Conservation (phyloP, 495 filamentous ascomycete genomes). For the Lindgomyces ingoldianus region DNA sequence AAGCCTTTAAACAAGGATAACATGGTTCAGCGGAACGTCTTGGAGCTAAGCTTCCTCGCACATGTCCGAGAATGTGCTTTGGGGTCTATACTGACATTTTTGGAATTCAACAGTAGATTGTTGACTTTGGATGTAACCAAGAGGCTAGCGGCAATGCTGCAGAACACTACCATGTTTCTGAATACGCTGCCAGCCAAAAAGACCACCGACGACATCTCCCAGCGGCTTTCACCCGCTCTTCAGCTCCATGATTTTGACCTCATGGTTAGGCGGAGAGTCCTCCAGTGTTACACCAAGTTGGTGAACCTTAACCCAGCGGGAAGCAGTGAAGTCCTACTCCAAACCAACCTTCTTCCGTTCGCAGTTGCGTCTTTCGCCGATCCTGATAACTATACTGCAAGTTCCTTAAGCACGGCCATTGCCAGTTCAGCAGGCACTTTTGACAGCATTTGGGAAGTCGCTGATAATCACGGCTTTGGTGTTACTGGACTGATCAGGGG, state of each 20-base stretch:
- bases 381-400: slow-evolving; percentile 81
- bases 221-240: slow-evolving; percentile 80
- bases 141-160: slow-evolving; percentile 88
- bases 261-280: slow-evolving; percentile 89
- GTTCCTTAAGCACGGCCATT: slow-evolving; percentile 86
- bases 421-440: slow-evolving; percentile 87
- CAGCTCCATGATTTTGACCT: slow-evolving; percentile 89
- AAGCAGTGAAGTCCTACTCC: slow-evolving; percentile 79
- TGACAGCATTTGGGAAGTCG: slow-evolving; percentile 91
- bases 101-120: slow-evolving; percentile 89
- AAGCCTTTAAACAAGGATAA: slow-evolving; percentile 92
- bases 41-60: slow-evolving; percentile 89
- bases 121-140: slow-evolving; percentile 94
- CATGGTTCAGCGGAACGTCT: slow-evolving; percentile 70
- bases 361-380: slow-evolving; percentile 91
- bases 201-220: slow-evolving; percentile 81
- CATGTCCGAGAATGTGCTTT: slow-evolving; percentile 96
- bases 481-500: slow-evolving; percentile 81
- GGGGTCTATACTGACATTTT: slow-evolving; percentile 85
- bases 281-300: slow-evolving; percentile 92
- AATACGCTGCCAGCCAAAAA: slow-evolving; percentile 80
- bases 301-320: slow-evolving; percentile 80
- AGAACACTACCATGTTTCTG: slow-evolving; percentile 88
- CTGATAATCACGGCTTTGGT: slow-evolving; percentile 92
- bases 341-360: slow-evolving; percentile 90